These are phyloP conservation scores for Fomitopsis pinicola DNA, from an alignment of 1,284 basidiomycete genomes.

Conservation along the genomic window DNA sequence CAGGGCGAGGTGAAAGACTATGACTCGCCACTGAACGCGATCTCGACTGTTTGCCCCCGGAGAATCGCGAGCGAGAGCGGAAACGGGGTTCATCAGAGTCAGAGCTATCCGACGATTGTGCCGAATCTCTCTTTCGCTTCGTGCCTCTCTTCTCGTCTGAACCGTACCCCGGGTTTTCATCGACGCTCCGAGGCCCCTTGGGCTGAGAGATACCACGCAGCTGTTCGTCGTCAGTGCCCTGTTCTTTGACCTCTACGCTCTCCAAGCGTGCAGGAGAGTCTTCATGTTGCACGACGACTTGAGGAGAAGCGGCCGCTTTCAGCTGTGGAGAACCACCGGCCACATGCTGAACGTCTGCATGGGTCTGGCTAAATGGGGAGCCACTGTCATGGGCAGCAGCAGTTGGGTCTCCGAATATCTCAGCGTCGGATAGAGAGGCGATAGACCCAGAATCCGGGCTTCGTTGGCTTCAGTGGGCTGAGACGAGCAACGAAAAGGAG, in stretches of 20 bases:
- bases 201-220: not conserved
- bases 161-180: not conserved
- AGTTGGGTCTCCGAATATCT: constrained; percentile 4
- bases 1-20: not conserved
- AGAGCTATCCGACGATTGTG: not conserved
- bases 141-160: not conserved
- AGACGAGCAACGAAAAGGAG: constrained; percentile 2
- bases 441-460: constrained; percentile 38
- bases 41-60: not conserved
- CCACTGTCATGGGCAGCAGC: not conserved
- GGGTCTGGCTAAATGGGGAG: not conserved
- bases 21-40: not conserved
- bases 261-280: not conserved
- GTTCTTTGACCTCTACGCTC: not conserved
- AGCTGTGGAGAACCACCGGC: constrained; percentile 21
- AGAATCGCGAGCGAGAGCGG: not conserved
- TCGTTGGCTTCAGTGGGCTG: constrained; percentile 1
- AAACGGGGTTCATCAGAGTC: not conserved
- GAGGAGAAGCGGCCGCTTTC: constrained; percentile 17
- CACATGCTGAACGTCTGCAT: not conserved
- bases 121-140: constrained; percentile 2
- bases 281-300: constrained; percentile 3
- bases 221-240: constrained; percentile 18
- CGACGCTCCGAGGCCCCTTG: not conserved
- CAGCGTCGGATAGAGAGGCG: constrained; percentile 22